phyloP scores from a whole-genome alignment of 345 rosid genomes.

The Carallia pectinifolia region DNA sequence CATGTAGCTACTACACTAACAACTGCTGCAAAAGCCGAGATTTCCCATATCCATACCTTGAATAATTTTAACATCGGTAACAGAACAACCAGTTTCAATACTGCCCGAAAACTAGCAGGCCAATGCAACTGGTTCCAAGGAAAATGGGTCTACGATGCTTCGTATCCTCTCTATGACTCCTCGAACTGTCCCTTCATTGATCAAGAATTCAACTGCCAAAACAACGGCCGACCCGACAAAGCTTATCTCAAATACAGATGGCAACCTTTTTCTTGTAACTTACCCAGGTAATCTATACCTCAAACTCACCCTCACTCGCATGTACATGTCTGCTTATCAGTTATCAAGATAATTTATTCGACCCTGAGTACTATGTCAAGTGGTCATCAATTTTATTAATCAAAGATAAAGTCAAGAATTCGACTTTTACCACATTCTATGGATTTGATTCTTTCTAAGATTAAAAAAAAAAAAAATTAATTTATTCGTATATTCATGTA shows the following conservation, averaged over 20 bases:
- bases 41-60: too few species aligned
- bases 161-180: conserved; percentile 48
- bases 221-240: conserved; percentile 51
- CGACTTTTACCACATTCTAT: too few species aligned
- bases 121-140: conserved; percentile 55
- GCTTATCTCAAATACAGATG: conserved; percentile 56
- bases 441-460: too few species aligned
- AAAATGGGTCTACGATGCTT: conserved; percentile 55
- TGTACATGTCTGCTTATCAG: too few species aligned
- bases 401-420: too few species aligned
- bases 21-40: background rate
- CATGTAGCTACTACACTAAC: conserved; percentile 2
- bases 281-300: conserved; percentile 42
- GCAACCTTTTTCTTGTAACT: conserved; percentile 56
- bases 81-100: background rate
- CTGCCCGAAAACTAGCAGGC: conserved; percentile 25
- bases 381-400: too few species aligned
- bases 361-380: too few species aligned
- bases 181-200: conserved; percentile 58
- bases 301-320: too few species aligned
- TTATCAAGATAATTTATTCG: too few species aligned
- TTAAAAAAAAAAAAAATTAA: too few species aligned
- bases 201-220: conserved; percentile 53
- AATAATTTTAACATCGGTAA: background rate
- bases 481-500: background rate